Evolutionary conservation across 2,329 filamentous ascomycete species (phyloP).

Genomic region (Dactylellina leptospora): DNA sequence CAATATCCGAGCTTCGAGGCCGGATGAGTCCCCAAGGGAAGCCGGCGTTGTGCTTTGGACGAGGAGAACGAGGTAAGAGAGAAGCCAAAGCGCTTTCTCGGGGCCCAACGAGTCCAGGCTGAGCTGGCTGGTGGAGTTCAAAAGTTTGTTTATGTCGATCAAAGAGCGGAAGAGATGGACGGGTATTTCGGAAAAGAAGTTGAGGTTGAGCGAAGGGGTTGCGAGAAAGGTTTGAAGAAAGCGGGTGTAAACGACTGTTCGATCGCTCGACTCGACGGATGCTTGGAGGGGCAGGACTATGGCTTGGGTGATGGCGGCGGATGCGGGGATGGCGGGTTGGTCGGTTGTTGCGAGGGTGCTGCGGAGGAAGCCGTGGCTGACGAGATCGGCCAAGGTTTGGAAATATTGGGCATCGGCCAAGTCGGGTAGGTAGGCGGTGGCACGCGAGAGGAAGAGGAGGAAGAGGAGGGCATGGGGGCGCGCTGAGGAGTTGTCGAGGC

Average conservation of each 20-base stretch:
- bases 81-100: conserved; percentile 20
- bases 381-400: not conserved
- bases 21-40: not conserved
- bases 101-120: not conserved
- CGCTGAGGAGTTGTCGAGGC: not conserved
- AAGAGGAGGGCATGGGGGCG: conserved; percentile 1
- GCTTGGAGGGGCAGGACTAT: conserved; percentile 35
- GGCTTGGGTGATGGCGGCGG: conserved; percentile 5
- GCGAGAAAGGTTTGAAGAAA: conserved; percentile 33
- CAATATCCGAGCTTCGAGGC: conserved; percentile 5
- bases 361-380: conserved; percentile 12
- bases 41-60: not conserved
- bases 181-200: conserved; percentile 18
- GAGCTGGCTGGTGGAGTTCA: conserved; percentile 4
- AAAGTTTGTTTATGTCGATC: conserved; percentile 14
- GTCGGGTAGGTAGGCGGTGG: conserved; percentile 8
- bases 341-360: not conserved
- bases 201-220: conserved; percentile 17
- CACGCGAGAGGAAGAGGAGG: conserved; percentile 24
- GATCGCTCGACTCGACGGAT: not conserved
- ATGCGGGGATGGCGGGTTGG: not conserved
- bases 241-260: conserved; percentile 5
- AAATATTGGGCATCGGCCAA: conserved; percentile 36
- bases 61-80: conserved; percentile 30
- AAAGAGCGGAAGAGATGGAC: conserved; percentile 11